phyloP scores from a whole-genome alignment of 768 basidiomycete species.

The Mycena filopes region DNA sequence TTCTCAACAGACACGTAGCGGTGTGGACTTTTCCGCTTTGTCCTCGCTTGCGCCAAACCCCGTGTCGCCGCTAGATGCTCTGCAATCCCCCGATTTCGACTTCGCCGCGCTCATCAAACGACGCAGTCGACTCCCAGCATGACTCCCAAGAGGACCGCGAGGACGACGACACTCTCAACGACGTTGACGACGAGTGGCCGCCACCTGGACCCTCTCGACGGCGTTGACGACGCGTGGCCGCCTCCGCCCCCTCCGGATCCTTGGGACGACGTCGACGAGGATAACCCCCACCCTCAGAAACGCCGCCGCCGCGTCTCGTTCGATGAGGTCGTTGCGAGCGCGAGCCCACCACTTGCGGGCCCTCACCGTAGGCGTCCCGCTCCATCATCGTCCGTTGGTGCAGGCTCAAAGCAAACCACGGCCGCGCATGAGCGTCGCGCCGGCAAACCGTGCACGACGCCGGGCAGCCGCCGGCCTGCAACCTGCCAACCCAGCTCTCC shows the following conservation, averaged over 20 bases:
- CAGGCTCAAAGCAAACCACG: not conserved
- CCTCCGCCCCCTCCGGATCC: not conserved
- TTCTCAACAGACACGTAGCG: not conserved
- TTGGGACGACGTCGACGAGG: not conserved
- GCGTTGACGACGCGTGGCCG: not conserved
- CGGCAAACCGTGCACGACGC: not conserved
- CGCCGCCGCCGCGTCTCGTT: not conserved
- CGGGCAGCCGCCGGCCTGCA: not conserved
- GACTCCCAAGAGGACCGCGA: not conserved
- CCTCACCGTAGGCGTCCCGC: constrained; percentile 1
- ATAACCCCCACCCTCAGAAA: not conserved
- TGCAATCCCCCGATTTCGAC: not conserved
- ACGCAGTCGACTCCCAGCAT: not conserved
- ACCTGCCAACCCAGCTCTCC: not conserved
- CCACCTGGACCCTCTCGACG: not conserved
- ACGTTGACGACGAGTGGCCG: not conserved
- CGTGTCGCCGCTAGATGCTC: not conserved
- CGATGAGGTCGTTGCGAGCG: not conserved
- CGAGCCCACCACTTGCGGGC: not conserved
- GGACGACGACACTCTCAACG: not conserved
- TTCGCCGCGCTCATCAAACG: not conserved
- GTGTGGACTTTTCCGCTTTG: not conserved
- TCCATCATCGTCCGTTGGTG: not conserved
- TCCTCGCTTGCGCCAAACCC: no score
- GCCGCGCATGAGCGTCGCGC: not conserved